Base-by-base conservation (phyloP, 768 basidiomycete species). In the Boletales sp. region DNA sequence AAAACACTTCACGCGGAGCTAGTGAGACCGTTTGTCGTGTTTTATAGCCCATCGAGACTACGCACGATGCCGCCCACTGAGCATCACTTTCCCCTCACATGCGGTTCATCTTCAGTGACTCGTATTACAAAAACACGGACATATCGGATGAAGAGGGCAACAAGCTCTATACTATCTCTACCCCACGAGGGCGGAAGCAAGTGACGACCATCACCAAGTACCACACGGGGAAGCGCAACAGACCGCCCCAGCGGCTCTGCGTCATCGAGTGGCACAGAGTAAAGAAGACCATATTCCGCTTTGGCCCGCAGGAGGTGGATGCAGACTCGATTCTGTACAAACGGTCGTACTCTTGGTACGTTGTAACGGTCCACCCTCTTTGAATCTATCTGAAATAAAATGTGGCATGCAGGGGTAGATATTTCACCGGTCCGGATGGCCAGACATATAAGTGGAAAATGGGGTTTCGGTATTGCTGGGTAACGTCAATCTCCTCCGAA, bases 361-460 rank as follows among this genome's bases (percentile, higher is more conserved):
- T 34, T 8, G 11, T 9, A 38, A 21, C 21, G 21, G 21, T 18
- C 8, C 9, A 21, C 36, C 13, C 3, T 10, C 11, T 21, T 37
- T 18, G 12, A 5, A 40, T 41, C n/a, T 37, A 15, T 38, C 13
- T 13, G 15, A 14, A 46, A 4, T 2, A 8, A 21, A 21, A 21
- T 21, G 4, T 19, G 31, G 4, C 15, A 9, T 15, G 18, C 31
- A 70, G 67, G 50, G 50, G 58, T 10, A 60, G 67, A 36, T 52
- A 59, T 11, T 70, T 71, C 42, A 55, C 33, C 5, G 67, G 64
- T 11, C 64, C 57, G 1, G 67, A 70, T 33, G 63, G 66, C 19
- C 57, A 38, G 33, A 60, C 67, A 41, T 70, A 69, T 44, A 61
- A 62, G 25, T 72, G 68, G 70, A 56, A 53, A n/a, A 31, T 69